Base-by-base conservation (phyloP, 108 stramenopile species). In the Skeletonema grethae region DNA sequence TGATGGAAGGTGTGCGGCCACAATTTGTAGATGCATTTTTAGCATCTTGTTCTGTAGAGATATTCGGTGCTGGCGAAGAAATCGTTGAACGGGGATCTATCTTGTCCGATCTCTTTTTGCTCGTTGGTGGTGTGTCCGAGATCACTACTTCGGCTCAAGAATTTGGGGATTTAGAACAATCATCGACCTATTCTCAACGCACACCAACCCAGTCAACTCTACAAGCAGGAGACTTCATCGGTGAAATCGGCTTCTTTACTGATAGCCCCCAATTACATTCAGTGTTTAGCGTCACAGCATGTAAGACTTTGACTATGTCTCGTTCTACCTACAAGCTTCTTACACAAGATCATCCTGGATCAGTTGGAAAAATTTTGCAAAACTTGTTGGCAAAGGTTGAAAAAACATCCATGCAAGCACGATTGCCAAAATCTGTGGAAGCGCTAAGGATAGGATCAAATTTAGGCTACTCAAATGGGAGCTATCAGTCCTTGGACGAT, bases 11-110 rank as follows among this genome's bases (percentile, higher is more conserved):
- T 2, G 67, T 82, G 24, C 68, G 82, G 57, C 82, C 61, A 3
- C 85, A 86, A 46, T 86, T 86, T 81, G 75, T 86, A 7, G 85
- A 86, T 77, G 82, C 85, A 0, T 86, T 85, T 60, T 75, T 86
- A 18, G 31, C 75, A 12, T 72, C 79, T 22, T 83, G 85, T 58
- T 80, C 59, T 10, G 85, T 86, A 11, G 85, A 86, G 48, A 86
- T 82, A 28, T 86, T 80, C 57, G 77, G 77, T 57, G 77, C 85
- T 4, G 85, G 85, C 0, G 85, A 86, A 83, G 81, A 82, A 22
- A 77, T 86, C 46, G 68, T 86, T 4, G 72, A 80, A 7, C 67
- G 70, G 5, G 82, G 82, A 5, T 76, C 82, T 16, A 77, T 73
- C 57, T 67, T 67, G n/a, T 83, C 85, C 13, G 82, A 83, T 34